Conservation (phyloP, 1,139 yeast species). For the Pneumocystis wakefieldiae region DNA sequence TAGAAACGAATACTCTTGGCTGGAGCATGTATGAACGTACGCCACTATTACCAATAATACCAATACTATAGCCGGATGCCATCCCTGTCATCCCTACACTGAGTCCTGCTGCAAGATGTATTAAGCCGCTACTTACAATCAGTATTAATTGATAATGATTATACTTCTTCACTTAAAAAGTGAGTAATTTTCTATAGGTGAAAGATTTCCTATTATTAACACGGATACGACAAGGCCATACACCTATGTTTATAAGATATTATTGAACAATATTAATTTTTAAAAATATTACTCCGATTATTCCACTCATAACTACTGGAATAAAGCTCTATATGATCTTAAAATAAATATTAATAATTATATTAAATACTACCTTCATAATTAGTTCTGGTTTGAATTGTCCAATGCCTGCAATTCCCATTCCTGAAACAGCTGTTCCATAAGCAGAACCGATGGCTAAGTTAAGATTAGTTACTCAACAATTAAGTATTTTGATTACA, state of each 20-base stretch:
- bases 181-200: constrained; percentile 81
- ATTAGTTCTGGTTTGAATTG: constrained; percentile 24
- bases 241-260: constrained; percentile 22
- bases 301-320: constrained; percentile 99
- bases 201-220: constrained; percentile 57
- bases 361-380: constrained; percentile 19
- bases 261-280: background rate
- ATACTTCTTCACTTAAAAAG: constrained; percentile 36
- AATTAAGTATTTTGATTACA: background rate
- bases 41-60: constrained; percentile 98
- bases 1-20: constrained; percentile 93
- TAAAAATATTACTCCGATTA: constrained; percentile 49
- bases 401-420: constrained; percentile 76
- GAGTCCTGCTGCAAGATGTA: constrained; percentile 95
- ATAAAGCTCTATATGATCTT: constrained; percentile 31
- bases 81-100: constrained; percentile 94
- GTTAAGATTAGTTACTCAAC: background rate
- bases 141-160: background rate
- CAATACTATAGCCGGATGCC: constrained; percentile 97
- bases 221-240: constrained; percentile 97
- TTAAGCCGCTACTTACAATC: constrained; percentile 50
- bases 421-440: constrained; percentile 99
- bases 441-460: constrained; percentile 74
- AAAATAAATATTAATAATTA: constrained; percentile 14
- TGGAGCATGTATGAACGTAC: constrained; percentile 94